These are phyloP conservation scores for Fragaria ananassa DNA, from an alignment of 306 rosid species.

Conservation along the genomic window DNA sequence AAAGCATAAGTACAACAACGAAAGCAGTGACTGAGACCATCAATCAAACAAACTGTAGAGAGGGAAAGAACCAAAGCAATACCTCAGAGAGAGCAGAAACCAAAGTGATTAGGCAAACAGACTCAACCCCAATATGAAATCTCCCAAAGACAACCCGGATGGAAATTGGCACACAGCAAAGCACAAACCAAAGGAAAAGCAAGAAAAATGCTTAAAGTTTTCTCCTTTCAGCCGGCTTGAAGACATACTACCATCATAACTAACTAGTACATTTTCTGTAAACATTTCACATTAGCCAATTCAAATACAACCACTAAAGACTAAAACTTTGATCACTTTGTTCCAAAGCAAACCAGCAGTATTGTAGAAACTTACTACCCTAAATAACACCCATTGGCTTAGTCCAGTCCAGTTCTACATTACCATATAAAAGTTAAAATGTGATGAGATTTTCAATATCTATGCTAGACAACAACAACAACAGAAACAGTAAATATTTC, in stretches of 20 bases:
- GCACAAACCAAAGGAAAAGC: neutral
- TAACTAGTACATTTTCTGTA: neutral
- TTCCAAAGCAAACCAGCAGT: neutral
- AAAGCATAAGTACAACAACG: neutral
- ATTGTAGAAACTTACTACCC: conserved; percentile 1
- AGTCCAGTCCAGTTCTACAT: conserved; percentile 19
- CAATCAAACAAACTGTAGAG: neutral
- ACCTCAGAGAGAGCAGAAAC: neutral
- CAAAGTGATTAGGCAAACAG: neutral
- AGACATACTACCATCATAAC: conserved; percentile 5
- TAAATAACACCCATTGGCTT: conserved; percentile 5
- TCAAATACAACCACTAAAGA: conserved; percentile 12
- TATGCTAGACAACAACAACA: neutral
- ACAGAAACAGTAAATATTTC: neutral
- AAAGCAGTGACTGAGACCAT: neutral
- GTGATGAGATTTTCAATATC: conserved; percentile 1
- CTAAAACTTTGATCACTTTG: conserved; percentile 8
- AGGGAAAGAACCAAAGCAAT: neutral
- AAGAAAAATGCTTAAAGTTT: neutral
- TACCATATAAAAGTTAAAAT: neutral
- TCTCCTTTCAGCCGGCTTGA: neutral
- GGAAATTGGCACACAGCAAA: neutral
- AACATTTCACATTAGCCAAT: conserved; percentile 5
- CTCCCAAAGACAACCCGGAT: neutral
- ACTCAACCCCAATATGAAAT: neutral